These are phyloP conservation scores for Phytophthora colocasiae DNA, from an alignment of 352 stramenopile genomes.

Conservation along the genomic window DNA sequence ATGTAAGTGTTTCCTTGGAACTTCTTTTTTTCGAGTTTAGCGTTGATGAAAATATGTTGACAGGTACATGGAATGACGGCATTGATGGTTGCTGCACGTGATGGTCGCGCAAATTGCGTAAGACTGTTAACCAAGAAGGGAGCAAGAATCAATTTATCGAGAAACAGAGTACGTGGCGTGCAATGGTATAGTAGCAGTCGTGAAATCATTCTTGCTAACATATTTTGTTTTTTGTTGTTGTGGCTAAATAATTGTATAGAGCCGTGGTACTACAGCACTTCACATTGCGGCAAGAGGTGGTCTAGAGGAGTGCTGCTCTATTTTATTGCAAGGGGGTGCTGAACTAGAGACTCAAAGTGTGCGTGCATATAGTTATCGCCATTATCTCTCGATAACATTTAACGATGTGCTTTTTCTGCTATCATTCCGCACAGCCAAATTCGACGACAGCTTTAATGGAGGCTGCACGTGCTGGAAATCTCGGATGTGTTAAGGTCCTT, in stretches of 20 bases:
- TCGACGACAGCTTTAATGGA: slow-evolving; percentile 90
- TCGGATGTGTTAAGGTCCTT: slow-evolving; percentile 77
- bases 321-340: slow-evolving; percentile 72
- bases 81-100: slow-evolving; percentile 82
- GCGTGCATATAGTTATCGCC: slow-evolving; percentile 17
- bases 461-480: slow-evolving; percentile 80
- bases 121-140: slow-evolving; percentile 83
- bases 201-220: slow-evolving; percentile 17
- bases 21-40: not conserved
- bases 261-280: slow-evolving; percentile 80
- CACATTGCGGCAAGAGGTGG: slow-evolving; percentile 83
- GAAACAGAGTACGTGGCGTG: slow-evolving; percentile 67
- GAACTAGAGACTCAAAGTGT: slow-evolving; percentile 84
- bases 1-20: slow-evolving; percentile 47
- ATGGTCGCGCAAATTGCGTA: slow-evolving; percentile 69
- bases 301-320: slow-evolving; percentile 76
- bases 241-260: slow-evolving; percentile 41
- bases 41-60: slow-evolving; percentile 13
- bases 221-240: not conserved
- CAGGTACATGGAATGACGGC: slow-evolving; percentile 86
- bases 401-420: slow-evolving; percentile 1
- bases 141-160: slow-evolving; percentile 81
- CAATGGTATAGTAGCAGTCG: not conserved
- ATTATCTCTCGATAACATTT: not conserved
- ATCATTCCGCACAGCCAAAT: slow-evolving; percentile 58